phyloP scores from a whole-genome alignment of 2,329 filamentous ascomycete species.

The Escovopsis sp. region DNA sequence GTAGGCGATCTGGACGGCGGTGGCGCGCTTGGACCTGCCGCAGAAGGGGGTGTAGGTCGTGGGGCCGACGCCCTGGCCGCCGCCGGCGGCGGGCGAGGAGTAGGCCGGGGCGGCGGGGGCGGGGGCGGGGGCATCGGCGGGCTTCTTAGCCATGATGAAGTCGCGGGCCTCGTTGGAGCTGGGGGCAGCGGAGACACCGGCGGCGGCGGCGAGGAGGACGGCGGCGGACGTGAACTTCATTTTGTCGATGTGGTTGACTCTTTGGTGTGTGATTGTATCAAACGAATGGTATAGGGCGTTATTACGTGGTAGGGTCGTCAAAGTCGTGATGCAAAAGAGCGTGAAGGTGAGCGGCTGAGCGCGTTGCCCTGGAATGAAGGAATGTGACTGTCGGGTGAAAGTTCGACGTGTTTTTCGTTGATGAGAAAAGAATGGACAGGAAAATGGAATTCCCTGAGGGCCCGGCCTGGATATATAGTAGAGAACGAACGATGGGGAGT shows the following conservation, averaged over 20 bases:
- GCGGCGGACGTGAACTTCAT: constrained; percentile 28
- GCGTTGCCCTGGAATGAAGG: neutral
- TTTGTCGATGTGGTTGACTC: constrained; percentile 8
- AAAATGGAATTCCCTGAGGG: too few relatives aligned
- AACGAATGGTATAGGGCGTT: neutral
- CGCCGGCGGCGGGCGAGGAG: constrained; percentile 1
- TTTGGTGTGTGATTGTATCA: neutral
- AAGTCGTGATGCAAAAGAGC: too few relatives aligned
- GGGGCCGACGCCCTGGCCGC: constrained; percentile 7
- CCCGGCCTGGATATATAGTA: too few relatives aligned
- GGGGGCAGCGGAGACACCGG: constrained; percentile 27
- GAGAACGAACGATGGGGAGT: too few relatives aligned
- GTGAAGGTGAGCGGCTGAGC: neutral
- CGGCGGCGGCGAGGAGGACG: constrained; percentile 24
- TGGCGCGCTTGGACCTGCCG: constrained; percentile 31
- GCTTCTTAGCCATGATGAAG: constrained; percentile 22
- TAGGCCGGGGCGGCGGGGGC: constrained; percentile 6
- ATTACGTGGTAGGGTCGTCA: neutral
- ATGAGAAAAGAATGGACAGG: too few relatives aligned
- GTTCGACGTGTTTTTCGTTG: neutral
- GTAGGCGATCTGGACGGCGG: constrained; percentile 29
- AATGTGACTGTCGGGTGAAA: neutral
- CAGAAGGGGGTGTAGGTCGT: constrained; percentile 19
- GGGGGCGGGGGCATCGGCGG: constrained; percentile 10
- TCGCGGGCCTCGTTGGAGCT: constrained; percentile 18